Conservation (phyloP, 1,284 basidiomycete species). For the Trametes polyzona region DNA sequence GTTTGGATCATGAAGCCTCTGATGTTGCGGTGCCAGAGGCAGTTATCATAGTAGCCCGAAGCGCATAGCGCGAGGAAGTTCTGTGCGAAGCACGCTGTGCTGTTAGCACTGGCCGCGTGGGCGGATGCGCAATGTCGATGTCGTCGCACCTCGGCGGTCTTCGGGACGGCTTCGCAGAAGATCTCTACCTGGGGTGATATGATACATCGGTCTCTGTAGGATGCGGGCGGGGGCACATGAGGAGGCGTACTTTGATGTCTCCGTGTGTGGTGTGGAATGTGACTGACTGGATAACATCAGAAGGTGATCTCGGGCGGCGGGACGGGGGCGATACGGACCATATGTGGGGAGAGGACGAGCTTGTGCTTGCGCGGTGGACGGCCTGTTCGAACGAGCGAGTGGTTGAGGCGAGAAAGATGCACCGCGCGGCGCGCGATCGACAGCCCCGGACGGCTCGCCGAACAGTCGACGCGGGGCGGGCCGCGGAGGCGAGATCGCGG, state of each 20-base stretch:
- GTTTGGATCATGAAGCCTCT: constrained; percentile 96
- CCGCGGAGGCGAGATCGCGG: constrained; percentile 9
- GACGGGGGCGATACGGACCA: constrained; percentile 21
- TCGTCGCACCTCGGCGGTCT: constrained; percentile 81
- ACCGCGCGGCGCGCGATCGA: constrained; percentile 8
- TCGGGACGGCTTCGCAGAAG: constrained; percentile 96
- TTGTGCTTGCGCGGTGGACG: not conserved
- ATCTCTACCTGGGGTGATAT: constrained; percentile 77
- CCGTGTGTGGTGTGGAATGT: constrained; percentile 94
- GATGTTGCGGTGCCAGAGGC: constrained; percentile 93
- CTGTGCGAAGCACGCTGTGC: constrained; percentile 48
- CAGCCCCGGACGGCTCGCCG: constrained; percentile 4
- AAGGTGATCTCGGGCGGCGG: constrained; percentile 5
- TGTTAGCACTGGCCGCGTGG: constrained; percentile 5
- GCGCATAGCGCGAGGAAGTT: constrained; percentile 96
- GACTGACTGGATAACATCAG: constrained; percentile 70
- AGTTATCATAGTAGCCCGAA: constrained; percentile 85
- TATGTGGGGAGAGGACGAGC: not conserved
- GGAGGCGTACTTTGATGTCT: constrained; percentile 82
- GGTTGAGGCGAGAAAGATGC: constrained; percentile 7
- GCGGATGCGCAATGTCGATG: not conserved
- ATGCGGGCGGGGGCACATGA: constrained; percentile 1
- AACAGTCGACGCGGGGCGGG: not conserved
- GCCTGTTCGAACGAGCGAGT: not conserved
- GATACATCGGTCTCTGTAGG: not conserved